These are phyloP conservation scores for Pestalotiopsis sp. DNA, from an alignment of 2,329 filamentous ascomycete genomes.

Conservation along the genomic window DNA sequence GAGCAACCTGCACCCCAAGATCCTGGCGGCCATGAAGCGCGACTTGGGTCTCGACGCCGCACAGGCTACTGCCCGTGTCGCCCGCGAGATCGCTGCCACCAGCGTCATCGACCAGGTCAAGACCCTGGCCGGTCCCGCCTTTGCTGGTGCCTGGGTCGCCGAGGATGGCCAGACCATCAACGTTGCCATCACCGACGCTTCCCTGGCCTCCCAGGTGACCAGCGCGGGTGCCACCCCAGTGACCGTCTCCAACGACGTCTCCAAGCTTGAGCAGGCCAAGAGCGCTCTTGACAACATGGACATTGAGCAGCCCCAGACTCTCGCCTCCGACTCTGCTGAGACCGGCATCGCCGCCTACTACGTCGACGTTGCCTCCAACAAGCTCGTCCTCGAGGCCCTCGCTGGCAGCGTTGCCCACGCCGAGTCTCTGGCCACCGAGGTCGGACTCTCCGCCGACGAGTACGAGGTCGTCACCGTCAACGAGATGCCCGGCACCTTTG, in stretches of 20 bases:
- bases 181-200: slow-evolving; percentile 38
- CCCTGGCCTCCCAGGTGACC: slow-evolving; percentile 34
- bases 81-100: slow-evolving; percentile 35
- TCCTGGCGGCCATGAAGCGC: slow-evolving; percentile 44
- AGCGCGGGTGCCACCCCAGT: slow-evolving; percentile 36
- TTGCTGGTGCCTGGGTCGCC: slow-evolving; percentile 40
- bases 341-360: slow-evolving; percentile 39
- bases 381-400: slow-evolving; percentile 40
- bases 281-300: slow-evolving; percentile 41
- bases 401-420: slow-evolving; percentile 35
- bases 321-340: slow-evolving; percentile 24
- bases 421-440: slow-evolving; percentile 35
- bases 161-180: slow-evolving; percentile 35
- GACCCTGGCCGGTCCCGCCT: slow-evolving; percentile 32
- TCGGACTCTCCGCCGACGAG: slow-evolving; percentile 36
- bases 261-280: slow-evolving; percentile 43
- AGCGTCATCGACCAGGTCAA: slow-evolving; percentile 38
- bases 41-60: slow-evolving; percentile 40
- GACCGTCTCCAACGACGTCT: slow-evolving; percentile 35
- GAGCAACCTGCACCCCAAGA: slow-evolving; percentile 38
- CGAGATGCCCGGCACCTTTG: slow-evolving; percentile 34
- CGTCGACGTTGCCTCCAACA: slow-evolving; percentile 41
- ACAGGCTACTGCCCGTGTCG: slow-evolving; percentile 38
- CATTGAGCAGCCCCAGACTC: slow-evolving; percentile 29
- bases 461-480: slow-evolving; percentile 37